Evolutionary conservation across 306 rosid species (phyloP), one percentile per base, ranked within the genome.

Genomic region (Rosa chinensis): DNA sequence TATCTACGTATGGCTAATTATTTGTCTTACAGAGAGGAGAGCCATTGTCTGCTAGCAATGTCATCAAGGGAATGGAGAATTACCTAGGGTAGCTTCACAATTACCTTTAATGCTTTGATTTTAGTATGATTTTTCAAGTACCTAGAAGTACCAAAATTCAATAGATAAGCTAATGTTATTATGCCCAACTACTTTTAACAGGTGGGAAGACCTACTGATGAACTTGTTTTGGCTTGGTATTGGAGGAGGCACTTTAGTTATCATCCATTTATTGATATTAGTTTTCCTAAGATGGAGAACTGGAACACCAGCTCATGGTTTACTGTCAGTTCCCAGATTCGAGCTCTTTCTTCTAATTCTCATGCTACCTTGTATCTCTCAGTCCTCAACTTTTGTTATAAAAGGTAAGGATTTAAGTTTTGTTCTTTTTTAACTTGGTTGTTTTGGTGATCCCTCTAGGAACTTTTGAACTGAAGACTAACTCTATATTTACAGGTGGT

Each of bases 171-270:
- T 8, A 72, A 48, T 76, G 59, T 63, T 83, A 70, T 77, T 71
- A 72, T 18, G 5, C 55, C 14, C 14, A 21, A n/a, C 50, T 21
- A 56, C n/a, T 40, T 58, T 53, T 55, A 75, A 76, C 83, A 91
- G 96, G 86, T 91, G 96, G 96, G 83, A 77, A 75, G 90, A 89
- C 78, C 61, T 91, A 82, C 88, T 87, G 84, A 87, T 81, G 93
- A 89, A 91, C 87, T 83, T 91, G 67, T 85, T 91, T 72, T 91
- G 93, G 96, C 90, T 89, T 59, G 88, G 86, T 37, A 81, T 86
- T 42, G 93, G 88, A 82, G 90, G 89, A 66, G 87, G 89, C 66
- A 80, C 85, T 84, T 78, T 89, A 73, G 61, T 89, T 61, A 58
- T 73, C 42, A 32, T 82, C 68, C 96, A 91, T 53, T 45, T 77